These are phyloP conservation scores for Alternaria brassicicola DNA, from an alignment of 2,329 filamentous ascomycete species.

Conservation along the genomic window DNA sequence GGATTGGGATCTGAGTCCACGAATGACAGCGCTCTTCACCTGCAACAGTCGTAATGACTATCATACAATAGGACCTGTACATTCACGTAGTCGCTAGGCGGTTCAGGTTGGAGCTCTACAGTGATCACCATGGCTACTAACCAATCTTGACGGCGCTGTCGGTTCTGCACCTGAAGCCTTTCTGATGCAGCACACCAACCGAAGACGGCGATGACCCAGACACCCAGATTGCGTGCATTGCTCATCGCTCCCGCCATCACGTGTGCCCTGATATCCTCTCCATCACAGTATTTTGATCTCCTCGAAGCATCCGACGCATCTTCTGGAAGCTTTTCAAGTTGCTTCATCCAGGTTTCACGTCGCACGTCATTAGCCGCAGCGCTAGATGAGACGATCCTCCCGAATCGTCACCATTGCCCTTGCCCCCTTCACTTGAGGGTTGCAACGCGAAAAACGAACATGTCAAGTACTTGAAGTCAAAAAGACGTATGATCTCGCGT, in stretches of 20 bases:
- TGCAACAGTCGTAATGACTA: conserved; percentile 2
- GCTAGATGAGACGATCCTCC: conserved; percentile 27
- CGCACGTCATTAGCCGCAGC: conserved; percentile 31
- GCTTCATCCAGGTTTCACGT: conserved; percentile 31
- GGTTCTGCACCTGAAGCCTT: conserved; percentile 8
- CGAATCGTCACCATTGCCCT: conserved; percentile 18
- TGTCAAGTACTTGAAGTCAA: not conserved
- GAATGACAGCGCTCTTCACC: conserved; percentile 14
- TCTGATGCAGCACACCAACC: conserved; percentile 24
- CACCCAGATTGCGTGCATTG: conserved; percentile 16
- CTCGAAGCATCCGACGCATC: not conserved
- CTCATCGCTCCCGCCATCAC: conserved; percentile 5
- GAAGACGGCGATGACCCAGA: conserved; percentile 22
- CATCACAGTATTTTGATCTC: not conserved
- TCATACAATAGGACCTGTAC: not conserved
- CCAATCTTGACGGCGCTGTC: not conserved
- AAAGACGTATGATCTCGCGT: not conserved
- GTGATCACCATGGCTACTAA: not conserved
- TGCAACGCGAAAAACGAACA: conserved; percentile 1
- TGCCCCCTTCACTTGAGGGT: conserved; percentile 1
- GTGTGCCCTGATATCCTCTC: not conserved
- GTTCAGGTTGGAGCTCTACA: not conserved
- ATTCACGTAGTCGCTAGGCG: not conserved
- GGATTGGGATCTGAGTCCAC: conserved; percentile 15
- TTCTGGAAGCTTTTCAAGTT: conserved; percentile 23